A percentile compares a stretch with the other conserved stretches of the same genome.
These are phyloP conservation scores for Cutaneotrichosporon daszewskae DNA, from an alignment of 1,284 basidiomycete species.

Conservation along the genomic window DNA sequence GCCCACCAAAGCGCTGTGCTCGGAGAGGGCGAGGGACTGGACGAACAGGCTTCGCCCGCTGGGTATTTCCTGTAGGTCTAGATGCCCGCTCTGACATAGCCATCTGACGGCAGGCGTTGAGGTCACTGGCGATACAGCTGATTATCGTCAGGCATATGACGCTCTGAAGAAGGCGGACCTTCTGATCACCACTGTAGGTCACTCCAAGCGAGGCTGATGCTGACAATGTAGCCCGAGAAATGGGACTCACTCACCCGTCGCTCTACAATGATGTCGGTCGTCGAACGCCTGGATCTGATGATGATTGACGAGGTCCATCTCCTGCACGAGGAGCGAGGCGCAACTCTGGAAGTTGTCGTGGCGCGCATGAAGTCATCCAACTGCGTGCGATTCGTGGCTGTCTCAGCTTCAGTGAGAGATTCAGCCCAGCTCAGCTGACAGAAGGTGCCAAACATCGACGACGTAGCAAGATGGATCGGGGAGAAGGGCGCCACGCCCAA, in stretches of 20 bases:
- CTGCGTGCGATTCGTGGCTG: slow-evolving; percentile 71
- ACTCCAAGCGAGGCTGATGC: neutral
- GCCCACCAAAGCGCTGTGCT: slow-evolving; percentile 87
- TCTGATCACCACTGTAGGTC: slow-evolving; percentile 70
- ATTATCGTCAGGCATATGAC: slow-evolving; percentile 57
- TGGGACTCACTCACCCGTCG: slow-evolving; percentile 86
- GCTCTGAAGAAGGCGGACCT: slow-evolving; percentile 62
- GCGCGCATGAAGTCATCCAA: slow-evolving; percentile 69
- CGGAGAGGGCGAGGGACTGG: slow-evolving; percentile 83
- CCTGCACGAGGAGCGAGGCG: slow-evolving; percentile 79
- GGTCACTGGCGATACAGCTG: slow-evolving; percentile 86
- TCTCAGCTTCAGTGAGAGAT: slow-evolving; percentile 73
- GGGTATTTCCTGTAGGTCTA: slow-evolving; percentile 63
- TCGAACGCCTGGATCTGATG: slow-evolving; percentile 52
- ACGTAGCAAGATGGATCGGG: slow-evolving; percentile 82
- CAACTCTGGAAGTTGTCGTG: slow-evolving; percentile 86
- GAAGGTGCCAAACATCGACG: slow-evolving; percentile 71
- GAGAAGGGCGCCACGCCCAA: neutral
- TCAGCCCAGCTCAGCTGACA: neutral
- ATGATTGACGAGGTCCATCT: slow-evolving; percentile 95
- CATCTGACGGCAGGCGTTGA: slow-evolving; percentile 58
- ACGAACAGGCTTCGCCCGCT: slow-evolving; percentile 65
- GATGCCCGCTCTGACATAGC: no score
- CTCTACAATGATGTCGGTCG: slow-evolving; percentile 32
- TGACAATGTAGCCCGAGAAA: slow-evolving; percentile 69